phyloP scores from a whole-genome alignment of 116 monocot species.

The Cymodocea nodosa region DNA sequence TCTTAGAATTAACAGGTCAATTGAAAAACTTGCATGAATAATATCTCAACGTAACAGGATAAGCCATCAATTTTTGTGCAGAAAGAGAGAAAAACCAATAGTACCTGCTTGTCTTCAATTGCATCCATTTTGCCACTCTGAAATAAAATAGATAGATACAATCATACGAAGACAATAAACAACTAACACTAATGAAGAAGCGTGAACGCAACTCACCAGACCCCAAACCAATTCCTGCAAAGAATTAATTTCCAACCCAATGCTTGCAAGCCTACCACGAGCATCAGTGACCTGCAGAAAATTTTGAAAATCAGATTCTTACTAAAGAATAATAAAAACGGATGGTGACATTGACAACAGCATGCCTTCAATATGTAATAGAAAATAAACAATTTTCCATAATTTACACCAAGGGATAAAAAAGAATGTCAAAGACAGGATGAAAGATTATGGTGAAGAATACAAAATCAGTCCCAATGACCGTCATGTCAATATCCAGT shows the following conservation, averaged over 20 bases:
- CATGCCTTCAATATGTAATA: no score
- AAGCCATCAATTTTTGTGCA: no score
- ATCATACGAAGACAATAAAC: neutral
- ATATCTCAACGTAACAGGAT: no score
- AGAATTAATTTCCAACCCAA: constrained; percentile 52
- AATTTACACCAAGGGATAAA: no score
- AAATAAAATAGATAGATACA: constrained; percentile 4
- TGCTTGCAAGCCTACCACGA: constrained; percentile 48
- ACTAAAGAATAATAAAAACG: no score
- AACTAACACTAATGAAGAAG: neutral
- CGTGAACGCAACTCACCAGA: constrained; percentile 36
- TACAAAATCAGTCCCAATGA: no score
- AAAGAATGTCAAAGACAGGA: no score
- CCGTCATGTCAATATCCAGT: neutral
- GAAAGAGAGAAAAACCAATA: neutral
- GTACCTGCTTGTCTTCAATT: constrained; percentile 89
- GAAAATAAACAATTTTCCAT: no score
- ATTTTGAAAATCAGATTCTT: neutral
- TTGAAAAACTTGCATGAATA: no score
- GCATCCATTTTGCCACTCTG: constrained; percentile 69
- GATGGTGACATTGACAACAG: no score
- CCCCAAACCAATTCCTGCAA: constrained; percentile 52
- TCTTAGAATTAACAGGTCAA: no score
- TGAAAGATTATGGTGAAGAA: no score
- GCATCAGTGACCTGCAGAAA: constrained; percentile 54